Evolutionary conservation across 2,329 filamentous ascomycete species (phyloP).

Genomic region (Fusarium incarnatum): DNA sequence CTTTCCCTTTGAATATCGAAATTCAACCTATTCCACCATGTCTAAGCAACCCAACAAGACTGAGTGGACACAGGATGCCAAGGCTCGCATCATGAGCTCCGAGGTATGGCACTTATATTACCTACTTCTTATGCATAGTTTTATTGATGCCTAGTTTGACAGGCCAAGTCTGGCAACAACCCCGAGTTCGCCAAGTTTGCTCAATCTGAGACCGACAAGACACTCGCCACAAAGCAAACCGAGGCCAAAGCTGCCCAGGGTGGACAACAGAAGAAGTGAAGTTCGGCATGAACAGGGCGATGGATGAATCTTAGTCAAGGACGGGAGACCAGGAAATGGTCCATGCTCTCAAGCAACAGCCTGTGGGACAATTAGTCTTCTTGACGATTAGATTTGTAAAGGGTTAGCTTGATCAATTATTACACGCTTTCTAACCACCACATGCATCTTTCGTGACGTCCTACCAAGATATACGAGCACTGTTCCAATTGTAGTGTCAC

Average conservation of each 20-base stretch:
- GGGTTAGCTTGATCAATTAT: conserved; percentile 1
- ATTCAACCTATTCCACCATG: conserved; percentile 5
- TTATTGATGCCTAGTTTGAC: not conserved
- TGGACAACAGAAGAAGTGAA: conserved; percentile 20
- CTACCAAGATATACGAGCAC: not conserved
- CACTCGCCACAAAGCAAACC: not conserved
- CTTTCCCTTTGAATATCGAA: not conserved
- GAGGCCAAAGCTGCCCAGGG: not conserved
- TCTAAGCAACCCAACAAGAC: not conserved
- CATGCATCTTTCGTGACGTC: not conserved
- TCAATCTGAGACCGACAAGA: conserved; percentile 7
- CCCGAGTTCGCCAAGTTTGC: conserved; percentile 10
- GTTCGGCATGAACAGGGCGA: not conserved
- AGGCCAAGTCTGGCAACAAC: conserved; percentile 22
- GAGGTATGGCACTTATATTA: not conserved
- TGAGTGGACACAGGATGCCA: conserved; percentile 17
- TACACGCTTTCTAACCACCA: not conserved
- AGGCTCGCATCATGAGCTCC: conserved; percentile 9
- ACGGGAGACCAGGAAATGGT: not conserved
- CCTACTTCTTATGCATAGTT: too few species aligned
- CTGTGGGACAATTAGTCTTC: not conserved
- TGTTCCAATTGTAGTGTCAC: not conserved
- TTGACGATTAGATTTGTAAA: not conserved
- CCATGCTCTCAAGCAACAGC: not conserved
- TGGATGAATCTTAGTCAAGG: not conserved